phyloP scores from a whole-genome alignment of 2,329 filamentous ascomycete species.

The Gnomoniopsis smithogilvyi region DNA sequence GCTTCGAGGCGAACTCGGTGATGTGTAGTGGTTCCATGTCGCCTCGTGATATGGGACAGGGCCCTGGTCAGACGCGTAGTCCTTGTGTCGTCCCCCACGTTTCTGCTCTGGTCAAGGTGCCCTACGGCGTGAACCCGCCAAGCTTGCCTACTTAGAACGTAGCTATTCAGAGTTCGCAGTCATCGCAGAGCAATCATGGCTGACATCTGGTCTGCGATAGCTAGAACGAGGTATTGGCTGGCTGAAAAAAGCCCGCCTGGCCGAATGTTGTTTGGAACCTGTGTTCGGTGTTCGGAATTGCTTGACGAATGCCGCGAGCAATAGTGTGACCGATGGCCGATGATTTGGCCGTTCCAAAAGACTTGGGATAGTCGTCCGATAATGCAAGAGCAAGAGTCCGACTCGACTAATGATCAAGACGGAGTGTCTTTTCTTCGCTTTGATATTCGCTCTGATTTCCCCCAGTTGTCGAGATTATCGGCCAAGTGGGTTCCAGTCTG shows the following conservation, averaged over 20 bases:
- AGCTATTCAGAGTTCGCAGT: constrained; percentile 22
- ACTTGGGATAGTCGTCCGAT: background rate
- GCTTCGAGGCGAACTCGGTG: constrained; percentile 64
- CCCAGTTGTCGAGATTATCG: background rate
- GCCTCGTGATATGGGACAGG: constrained; percentile 19
- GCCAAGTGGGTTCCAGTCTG: background rate
- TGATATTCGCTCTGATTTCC: background rate
- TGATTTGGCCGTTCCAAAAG: background rate
- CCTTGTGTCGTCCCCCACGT: constrained; percentile 14
- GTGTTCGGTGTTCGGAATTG: background rate
- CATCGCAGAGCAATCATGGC: constrained; percentile 31
- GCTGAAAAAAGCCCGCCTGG: background rate
- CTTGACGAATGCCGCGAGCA: background rate
- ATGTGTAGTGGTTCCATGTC: constrained; percentile 61
- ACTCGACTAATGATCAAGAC: background rate
- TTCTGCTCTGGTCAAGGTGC: constrained; percentile 13
- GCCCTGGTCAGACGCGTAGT: background rate
- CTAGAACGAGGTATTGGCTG: background rate
- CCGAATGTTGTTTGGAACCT: background rate
- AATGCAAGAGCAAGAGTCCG: background rate
- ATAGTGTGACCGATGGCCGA: background rate
- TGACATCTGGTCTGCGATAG: constrained; percentile 24
- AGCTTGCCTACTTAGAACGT: constrained; percentile 12
- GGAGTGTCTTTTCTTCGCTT: background rate
- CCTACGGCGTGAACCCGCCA: constrained; percentile 12